Conservation (phyloP, 306 rosid species). For the Rosa persica region DNA sequence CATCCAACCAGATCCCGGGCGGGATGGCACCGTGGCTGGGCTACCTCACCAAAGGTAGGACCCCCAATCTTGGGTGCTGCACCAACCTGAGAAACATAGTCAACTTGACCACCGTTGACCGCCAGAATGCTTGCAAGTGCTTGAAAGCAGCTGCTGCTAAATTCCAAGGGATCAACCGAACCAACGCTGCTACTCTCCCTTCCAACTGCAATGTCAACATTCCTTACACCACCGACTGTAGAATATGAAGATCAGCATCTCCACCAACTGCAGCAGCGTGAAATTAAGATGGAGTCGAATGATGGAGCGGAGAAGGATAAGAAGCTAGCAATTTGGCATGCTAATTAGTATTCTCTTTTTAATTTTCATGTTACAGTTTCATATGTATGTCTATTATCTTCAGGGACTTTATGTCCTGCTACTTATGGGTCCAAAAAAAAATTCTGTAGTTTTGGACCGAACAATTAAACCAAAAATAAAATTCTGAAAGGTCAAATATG, state of each 20-base stretch:
- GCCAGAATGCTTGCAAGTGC: slow-evolving; percentile 43
- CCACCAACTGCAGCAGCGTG: slow-evolving; percentile 43
- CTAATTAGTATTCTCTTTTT: neutral
- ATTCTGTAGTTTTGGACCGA: too few species aligned
- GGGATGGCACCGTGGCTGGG: too few species aligned
- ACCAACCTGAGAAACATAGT: neutral
- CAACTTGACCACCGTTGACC: slow-evolving; percentile 25
- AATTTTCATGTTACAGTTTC: neutral
- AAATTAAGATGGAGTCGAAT: slow-evolving; percentile 1
- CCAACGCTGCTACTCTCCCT: slow-evolving; percentile 32
- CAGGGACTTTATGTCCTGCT: neutral
- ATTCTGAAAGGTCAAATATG: too few species aligned
- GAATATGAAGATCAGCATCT: slow-evolving; percentile 45
- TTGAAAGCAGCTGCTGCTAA: slow-evolving; percentile 28
- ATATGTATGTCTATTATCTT: neutral
- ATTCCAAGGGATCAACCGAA: neutral
- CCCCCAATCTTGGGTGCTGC: too few species aligned
- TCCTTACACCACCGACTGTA: slow-evolving; percentile 38
- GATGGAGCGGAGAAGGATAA: neutral
- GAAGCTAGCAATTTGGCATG: neutral
- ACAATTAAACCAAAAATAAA: too few species aligned
- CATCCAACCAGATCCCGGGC: slow-evolving; percentile 19
- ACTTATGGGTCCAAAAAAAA: too few species aligned
- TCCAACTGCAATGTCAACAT: slow-evolving; percentile 40
- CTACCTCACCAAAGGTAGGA: too few species aligned